Evolutionary conservation across 257 asterid species (phyloP), one percentile per base, ranked within the genome.

Genomic region (Avicennia marina): DNA sequence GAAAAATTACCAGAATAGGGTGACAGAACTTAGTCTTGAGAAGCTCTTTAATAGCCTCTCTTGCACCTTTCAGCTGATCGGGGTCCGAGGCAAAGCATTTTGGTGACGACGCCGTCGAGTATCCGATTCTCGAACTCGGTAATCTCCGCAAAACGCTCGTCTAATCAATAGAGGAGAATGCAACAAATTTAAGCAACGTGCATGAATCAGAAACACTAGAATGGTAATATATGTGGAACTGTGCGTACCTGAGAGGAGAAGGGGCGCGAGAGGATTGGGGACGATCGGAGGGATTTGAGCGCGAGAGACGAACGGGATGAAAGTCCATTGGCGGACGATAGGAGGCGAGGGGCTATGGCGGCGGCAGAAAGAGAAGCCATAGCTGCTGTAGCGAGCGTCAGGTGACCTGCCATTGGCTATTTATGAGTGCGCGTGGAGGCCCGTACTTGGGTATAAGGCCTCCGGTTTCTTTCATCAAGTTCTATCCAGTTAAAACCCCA

Each of bases 41-140:
- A n/a, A 91, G 83, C 69, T 81, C 83, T 51, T 80, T 83, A 4
- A 91, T 81, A 59, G 88, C 98, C 72, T 91, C 90, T 54, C 93
- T 78, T 22, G 98, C 98, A 67, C 82, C 72, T 74, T 83, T 86
- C 80, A 91, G 66, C 79, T 88, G 95, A 66, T 78, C 87, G 21
- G 88, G 80, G 67, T 73, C 75, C 43, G 98, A 85, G 1, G 80
- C 93, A 2, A 77, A 67, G 88, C 89, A 81, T 78, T 79, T 87
- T 65, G 95, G 88, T 66, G 87, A 65, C 58, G 83, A 62, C 48
- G 52, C 69, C n/a, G 94, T 68, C 26, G 85, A 73, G 60, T 78
- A 84, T 43, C 82, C 73, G 1, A 62, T 60, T 38, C 84, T 76
- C 55, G 76, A 73, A 17, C 63, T 81, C 64, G 77, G 65, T 4